A percentile compares a stretch with the other conserved stretches of the same genome.
Conservation (phyloP, 2,329 filamentous ascomycete species). For the Orbilia blumenaviensis region DNA sequence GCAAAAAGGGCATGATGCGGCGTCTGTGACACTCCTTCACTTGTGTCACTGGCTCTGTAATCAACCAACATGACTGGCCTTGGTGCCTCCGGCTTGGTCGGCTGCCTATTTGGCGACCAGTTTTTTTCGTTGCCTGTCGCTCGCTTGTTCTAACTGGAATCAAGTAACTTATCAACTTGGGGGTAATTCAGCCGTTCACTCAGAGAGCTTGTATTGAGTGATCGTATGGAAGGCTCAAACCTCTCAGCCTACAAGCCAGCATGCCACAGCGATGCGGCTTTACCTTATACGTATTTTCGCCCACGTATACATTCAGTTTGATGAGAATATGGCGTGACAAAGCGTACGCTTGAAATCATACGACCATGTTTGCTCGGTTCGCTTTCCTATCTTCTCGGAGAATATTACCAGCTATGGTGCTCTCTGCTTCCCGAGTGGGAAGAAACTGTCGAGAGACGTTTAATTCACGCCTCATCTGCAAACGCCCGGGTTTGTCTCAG, state of each 20-base stretch:
- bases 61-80: not conserved
- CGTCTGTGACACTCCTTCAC: constrained; percentile 1
- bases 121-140: constrained; percentile 24
- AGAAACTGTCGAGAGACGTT: constrained; percentile 15
- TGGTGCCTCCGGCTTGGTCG: not conserved
- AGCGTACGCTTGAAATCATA: constrained; percentile 28
- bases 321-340: constrained; percentile 8
- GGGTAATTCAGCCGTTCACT: not conserved
- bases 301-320: not conserved
- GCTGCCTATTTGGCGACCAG: constrained; percentile 34
- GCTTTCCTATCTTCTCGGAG: constrained; percentile 48
- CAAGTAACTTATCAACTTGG: not conserved
- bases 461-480: constrained; percentile 23
- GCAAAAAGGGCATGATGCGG: constrained; percentile 48
- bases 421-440: constrained; percentile 13
- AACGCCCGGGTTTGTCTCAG: constrained; percentile 35
- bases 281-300: not conserved
- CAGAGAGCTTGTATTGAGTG: not conserved
- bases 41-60: not conserved
- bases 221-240: not conserved
- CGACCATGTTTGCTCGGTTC: constrained; percentile 41
- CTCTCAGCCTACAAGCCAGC: constrained; percentile 24
- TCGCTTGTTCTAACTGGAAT: constrained; percentile 27
- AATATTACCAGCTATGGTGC: constrained; percentile 47
- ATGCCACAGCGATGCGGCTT: not conserved